These are phyloP conservation scores for Ascochyta pisi DNA, from an alignment of 2,329 filamentous ascomycete species.

Conservation along the genomic window DNA sequence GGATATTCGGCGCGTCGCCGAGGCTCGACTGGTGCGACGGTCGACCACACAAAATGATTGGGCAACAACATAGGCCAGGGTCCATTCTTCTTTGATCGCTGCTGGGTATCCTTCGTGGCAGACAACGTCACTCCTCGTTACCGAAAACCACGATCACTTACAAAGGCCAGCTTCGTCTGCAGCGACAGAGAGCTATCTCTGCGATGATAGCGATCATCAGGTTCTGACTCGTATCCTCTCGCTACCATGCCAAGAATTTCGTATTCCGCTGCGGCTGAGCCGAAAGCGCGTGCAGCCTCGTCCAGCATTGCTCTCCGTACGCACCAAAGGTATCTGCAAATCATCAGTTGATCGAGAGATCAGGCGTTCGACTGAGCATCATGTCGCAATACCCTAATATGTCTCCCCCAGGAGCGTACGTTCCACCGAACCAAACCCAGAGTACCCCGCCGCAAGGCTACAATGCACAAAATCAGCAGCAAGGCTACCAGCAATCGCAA, in stretches of 20 bases:
- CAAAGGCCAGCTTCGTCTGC: neutral
- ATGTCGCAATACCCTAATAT: constrained; percentile 46
- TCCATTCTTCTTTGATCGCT: constrained; percentile 6
- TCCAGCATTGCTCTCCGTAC: constrained; percentile 1
- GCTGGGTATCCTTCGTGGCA: neutral
- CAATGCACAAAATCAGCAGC: constrained; percentile 31
- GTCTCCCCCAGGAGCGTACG: constrained; percentile 38
- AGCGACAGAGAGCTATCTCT: neutral
- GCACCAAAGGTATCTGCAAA: neutral
- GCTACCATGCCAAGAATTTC: constrained; percentile 18
- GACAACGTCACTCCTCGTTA: neutral
- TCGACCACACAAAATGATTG: constrained; percentile 13
- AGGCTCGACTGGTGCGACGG: constrained; percentile 2
- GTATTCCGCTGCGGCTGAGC: constrained; percentile 19
- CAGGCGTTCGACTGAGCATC: neutral
- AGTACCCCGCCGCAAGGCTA: constrained; percentile 22
- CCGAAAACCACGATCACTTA: neutral
- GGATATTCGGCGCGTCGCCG: constrained; percentile 9
- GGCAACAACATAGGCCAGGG: constrained; percentile 6
- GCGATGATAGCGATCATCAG: neutral
- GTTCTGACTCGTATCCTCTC: neutral
- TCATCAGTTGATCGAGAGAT: neutral
- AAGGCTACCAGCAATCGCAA: constrained; percentile 25
- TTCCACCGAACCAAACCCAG: constrained; percentile 31
- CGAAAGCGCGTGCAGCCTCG: constrained; percentile 9